These are phyloP conservation scores for Durusdinium trenchii DNA, from an alignment of 73 alveolate species.

Conservation along the genomic window DNA sequence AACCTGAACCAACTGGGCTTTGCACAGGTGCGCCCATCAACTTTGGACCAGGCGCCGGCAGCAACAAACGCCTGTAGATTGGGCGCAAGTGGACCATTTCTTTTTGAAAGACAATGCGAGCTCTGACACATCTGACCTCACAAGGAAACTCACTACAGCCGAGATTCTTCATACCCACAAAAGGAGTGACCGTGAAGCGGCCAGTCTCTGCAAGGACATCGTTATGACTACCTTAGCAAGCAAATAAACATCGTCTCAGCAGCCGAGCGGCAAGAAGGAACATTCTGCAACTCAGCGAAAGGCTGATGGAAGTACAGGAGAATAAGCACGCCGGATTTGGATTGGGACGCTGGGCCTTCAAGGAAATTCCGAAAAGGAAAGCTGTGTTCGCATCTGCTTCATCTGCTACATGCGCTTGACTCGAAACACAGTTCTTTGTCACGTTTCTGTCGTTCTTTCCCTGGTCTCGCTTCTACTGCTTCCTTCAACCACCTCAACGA, in stretches of 20 bases:
- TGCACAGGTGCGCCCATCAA: neutral
- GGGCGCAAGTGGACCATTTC: neutral
- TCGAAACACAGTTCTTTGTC: neutral
- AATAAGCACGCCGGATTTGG: neutral
- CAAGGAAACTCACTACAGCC: too few relatives aligned
- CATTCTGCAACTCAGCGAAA: neutral
- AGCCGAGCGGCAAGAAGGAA: neutral
- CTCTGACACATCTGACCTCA: neutral
- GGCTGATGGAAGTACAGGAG: slow-evolving; percentile 18
- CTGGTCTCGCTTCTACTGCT: neutral
- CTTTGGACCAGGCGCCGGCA: neutral
- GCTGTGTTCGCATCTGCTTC: neutral
- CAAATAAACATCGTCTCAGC: neutral
- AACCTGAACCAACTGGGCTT: too few relatives aligned
- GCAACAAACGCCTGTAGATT: neutral
- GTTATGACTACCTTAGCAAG: neutral
- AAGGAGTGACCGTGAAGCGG: slow-evolving; percentile 82
- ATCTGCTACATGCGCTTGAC: neutral
- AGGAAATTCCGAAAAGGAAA: neutral
- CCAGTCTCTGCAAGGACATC: slow-evolving; percentile 76
- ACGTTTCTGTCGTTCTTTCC: neutral
- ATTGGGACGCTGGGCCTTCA: slow-evolving; percentile 1
- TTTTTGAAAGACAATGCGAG: neutral
- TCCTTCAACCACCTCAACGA: neutral
- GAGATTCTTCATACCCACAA: slow-evolving; percentile 54